Base-by-base conservation (phyloP, 768 basidiomycete genomes). In the Rhizopogon salebrosus region DNA sequence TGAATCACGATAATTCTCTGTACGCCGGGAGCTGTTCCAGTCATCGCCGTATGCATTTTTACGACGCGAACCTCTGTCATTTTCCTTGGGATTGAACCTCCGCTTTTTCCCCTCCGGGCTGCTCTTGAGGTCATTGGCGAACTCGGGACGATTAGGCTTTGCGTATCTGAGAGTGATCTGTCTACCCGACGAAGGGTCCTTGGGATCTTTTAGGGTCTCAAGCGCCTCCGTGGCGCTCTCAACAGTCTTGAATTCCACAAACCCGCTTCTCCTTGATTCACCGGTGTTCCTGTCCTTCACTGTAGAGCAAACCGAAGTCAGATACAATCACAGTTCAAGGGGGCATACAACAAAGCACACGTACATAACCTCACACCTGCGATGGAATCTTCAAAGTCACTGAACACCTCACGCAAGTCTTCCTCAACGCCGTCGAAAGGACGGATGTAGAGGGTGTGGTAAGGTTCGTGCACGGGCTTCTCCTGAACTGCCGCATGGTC, bases 151-250 rank as follows among this genome's bases (percentile, higher is more conserved):
- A 10, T 49, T 52, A 11, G 59, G 60, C 46, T 22, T 58, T 35
- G 62, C 68, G 45, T 55, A 70, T 6, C 10, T 23, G 18, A 67
- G 41, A 3, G 13, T 18, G 24, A 34, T 13, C 22, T 37, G 20
- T 34, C 37, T 48, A 8, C 56, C 57, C 20, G 41, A 52, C 18
- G 26, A 40, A 35, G 53, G 56, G 45, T 50, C 22, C 53, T 22
- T 39, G 0, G 4, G 13, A 24, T 37, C 75, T 59, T 75, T 70
- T 23, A 81, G 60, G 31, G 64, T 62, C 8, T 73, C 58, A 56
- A 83, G 64, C 1, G 78, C 85, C 54, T 75, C 68, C 34, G 72
- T 73, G 7, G 85, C 80, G 4, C 64, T 53, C n/a, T 77, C 69
- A 43, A 73, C 64, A 51, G 63, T 59, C 42, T 56, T 66, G 62